Evolutionary conservation across 768 basidiomycete genomes (phyloP).

Genomic region (Fistulinella prunicolor): DNA sequence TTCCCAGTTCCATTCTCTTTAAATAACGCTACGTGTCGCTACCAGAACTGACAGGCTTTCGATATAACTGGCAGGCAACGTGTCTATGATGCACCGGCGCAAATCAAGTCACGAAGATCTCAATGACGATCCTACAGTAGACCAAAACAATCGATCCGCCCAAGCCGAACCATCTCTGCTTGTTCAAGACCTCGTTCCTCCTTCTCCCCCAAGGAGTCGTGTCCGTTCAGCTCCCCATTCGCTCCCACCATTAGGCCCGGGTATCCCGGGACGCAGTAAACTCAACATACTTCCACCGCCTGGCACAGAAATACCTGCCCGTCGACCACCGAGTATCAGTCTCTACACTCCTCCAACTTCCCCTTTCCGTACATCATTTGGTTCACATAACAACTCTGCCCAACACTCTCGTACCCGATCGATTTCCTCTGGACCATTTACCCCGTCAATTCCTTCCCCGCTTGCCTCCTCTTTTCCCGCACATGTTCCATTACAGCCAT

Average conservation of each 20-base stretch:
- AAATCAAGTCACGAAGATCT: constrained; percentile 44
- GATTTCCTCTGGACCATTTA: constrained; percentile 32
- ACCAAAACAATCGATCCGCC: background rate
- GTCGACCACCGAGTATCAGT: constrained; percentile 22
- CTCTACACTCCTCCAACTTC: constrained; percentile 30
- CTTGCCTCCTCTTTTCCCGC: constrained; percentile 26
- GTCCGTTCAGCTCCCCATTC: constrained; percentile 26
- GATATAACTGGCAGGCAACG: background rate
- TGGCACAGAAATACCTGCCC: constrained; percentile 25
- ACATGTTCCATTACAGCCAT: constrained; percentile 25
- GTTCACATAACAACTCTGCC: constrained; percentile 6
- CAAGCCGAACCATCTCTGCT: constrained; percentile 2
- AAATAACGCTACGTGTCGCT: constrained; percentile 1
- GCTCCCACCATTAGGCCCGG: constrained; percentile 17
- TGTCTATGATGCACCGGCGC: constrained; percentile 37
- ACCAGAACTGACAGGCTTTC: background rate
- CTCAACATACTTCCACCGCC: constrained; percentile 22
- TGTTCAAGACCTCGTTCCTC: constrained; percentile 9
- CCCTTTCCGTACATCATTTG: constrained; percentile 30
- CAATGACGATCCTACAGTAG: constrained; percentile 26
- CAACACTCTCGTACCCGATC: constrained; percentile 33
- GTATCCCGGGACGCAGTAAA: constrained; percentile 20
- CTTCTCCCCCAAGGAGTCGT: constrained; percentile 25
- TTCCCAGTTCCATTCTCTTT: background rate
- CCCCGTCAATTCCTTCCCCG: constrained; percentile 27